phyloP scores from a whole-genome alignment of 2,329 filamentous ascomycete genomes.

The Alternaria atra region DNA sequence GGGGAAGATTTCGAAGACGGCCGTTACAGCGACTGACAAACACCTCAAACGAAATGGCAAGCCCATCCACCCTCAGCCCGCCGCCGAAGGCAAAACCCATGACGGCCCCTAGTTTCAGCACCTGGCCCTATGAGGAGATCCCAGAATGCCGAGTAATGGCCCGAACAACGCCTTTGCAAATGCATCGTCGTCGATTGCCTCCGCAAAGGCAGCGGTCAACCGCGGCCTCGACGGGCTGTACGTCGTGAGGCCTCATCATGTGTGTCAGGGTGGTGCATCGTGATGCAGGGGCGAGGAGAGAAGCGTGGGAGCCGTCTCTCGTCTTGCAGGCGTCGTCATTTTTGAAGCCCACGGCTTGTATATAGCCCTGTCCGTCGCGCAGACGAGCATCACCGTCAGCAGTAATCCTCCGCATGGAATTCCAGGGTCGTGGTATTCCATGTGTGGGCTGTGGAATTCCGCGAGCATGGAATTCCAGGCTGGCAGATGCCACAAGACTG shows the following conservation, averaged over 20 bases:
- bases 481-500: neutral
- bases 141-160: neutral
- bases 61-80: no score
- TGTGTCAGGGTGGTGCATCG: neutral
- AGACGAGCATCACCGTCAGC: neutral
- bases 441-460: neutral
- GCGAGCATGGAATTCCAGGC: neutral
- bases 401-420: constrained; percentile 1
- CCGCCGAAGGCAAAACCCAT: no score
- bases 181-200: neutral
- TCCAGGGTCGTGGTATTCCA: neutral
- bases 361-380: neutral
- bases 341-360: neutral
- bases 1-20: no score
- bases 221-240: neutral
- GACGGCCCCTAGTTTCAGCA: no score
- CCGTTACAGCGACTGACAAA: no score
- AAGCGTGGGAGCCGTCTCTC: neutral
- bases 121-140: neutral
- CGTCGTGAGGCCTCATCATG: neutral
- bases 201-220: neutral
- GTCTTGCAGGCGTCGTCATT: neutral
- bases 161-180: neutral
- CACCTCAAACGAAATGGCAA: no score
- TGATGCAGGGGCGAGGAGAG: neutral